Evolutionary conservation across 139 green algal species (phyloP).

Genomic region (Eudorina sp.): DNA sequence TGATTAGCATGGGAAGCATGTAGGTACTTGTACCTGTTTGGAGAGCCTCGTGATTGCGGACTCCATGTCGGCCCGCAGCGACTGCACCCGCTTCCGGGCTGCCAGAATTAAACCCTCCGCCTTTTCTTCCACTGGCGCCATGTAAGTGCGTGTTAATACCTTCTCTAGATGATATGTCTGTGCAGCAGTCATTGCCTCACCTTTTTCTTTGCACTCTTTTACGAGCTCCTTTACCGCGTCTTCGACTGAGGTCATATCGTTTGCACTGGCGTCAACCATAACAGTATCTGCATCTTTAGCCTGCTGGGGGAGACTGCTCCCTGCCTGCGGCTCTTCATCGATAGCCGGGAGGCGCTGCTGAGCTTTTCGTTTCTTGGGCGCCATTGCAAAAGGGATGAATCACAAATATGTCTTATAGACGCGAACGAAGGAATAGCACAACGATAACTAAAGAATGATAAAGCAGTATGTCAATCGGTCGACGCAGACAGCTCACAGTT

Average conservation of each 20-base stretch:
- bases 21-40: background rate
- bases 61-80: background rate
- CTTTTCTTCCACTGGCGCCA: conserved; percentile 5
- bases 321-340: background rate
- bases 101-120: background rate
- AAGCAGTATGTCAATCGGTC: too few relatives aligned
- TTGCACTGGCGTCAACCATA: background rate
- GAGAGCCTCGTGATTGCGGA: background rate
- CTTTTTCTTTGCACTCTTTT: conserved; percentile 26
- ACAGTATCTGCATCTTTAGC: background rate
- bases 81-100: background rate
- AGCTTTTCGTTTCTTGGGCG: conserved; percentile 11
- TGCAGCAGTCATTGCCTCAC: background rate
- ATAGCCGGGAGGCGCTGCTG: background rate
- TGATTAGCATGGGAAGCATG: background rate
- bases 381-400: too few relatives aligned
- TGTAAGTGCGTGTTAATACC: too few relatives aligned
- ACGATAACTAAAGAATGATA: too few relatives aligned
- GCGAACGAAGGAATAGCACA: too few relatives aligned
- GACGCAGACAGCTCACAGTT: too few relatives aligned
- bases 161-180: background rate
- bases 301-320: background rate
- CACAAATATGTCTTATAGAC: too few relatives aligned
- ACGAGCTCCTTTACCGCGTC: background rate
- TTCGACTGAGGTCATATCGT: too few relatives aligned